A percentile compares a stretch with the other conserved stretches of the same genome.
Evolutionary conservation across 2,329 filamentous ascomycete species (phyloP).

Genomic region (Diplocarpon rosae): DNA sequence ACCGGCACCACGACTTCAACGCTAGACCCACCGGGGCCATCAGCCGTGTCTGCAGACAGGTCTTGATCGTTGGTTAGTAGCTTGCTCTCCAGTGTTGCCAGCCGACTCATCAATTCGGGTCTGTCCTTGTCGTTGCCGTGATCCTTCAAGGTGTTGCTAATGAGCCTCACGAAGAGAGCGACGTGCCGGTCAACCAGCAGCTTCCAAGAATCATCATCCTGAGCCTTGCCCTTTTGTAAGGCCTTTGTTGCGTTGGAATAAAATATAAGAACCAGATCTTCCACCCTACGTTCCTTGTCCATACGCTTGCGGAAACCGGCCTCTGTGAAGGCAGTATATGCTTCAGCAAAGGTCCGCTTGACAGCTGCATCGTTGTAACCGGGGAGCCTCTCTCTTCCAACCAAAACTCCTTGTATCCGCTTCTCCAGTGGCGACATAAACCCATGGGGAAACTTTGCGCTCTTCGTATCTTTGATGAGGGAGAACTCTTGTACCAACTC

Average conservation of each 20-base stretch:
- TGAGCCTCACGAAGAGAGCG: slow-evolving; percentile 82
- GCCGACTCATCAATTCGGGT: slow-evolving; percentile 68
- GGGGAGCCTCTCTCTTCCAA: slow-evolving; percentile 70
- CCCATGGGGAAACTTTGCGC: slow-evolving; percentile 58
- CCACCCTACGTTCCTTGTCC: slow-evolving; percentile 86
- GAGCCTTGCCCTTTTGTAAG: slow-evolving; percentile 62
- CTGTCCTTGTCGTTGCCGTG: slow-evolving; percentile 78
- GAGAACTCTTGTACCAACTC: slow-evolving; percentile 85
- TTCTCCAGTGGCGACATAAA: slow-evolving; percentile 56
- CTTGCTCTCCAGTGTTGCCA: slow-evolving; percentile 83
- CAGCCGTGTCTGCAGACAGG: slow-evolving; percentile 52
- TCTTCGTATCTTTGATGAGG: slow-evolving; percentile 52
- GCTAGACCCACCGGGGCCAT: slow-evolving; percentile 49
- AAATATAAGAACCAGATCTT: slow-evolving; percentile 90
- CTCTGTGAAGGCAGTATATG: slow-evolving; percentile 87
- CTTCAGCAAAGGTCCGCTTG: slow-evolving; percentile 88
- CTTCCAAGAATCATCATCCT: slow-evolving; percentile 83
- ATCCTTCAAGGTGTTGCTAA: slow-evolving; percentile 68
- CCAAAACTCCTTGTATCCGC: slow-evolving; percentile 36
- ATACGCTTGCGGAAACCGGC: slow-evolving; percentile 79
- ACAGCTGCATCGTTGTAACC: slow-evolving; percentile 86
- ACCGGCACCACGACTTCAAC: slow-evolving; percentile 75
- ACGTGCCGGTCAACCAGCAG: slow-evolving; percentile 87
- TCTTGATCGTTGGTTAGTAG: slow-evolving; percentile 90
- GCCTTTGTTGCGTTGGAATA: slow-evolving; percentile 92